Evolutionary conservation across 768 basidiomycete genomes (phyloP), one percentile per base, ranked within the genome.

Genomic region (Pleurotus salmoneostramineus): DNA sequence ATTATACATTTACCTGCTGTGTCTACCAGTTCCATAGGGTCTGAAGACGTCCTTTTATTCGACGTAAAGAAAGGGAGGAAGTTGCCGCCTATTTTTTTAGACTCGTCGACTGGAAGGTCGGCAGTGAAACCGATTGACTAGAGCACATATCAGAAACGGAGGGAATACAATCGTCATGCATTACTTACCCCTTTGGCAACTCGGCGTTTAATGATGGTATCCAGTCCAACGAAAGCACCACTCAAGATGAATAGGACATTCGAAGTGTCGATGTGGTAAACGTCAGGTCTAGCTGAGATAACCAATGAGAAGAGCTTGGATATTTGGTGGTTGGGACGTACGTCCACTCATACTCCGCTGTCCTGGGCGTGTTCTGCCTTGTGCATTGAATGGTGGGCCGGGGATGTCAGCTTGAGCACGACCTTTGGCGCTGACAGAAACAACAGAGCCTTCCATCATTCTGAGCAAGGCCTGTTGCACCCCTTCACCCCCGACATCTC

Each of bases 191-290:
- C 93, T 74, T 93, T 94, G 8, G 88, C 84, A 8, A 93, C 77
- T 40, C 95, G 80, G 55, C 86, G 77, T 67, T 86, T 87, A 61
- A 98, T 84, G 27, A 98, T 73, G 51, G 77, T 83, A 44, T 97
- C 95, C 50, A 98, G 72, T 0, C 95, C 95, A 7, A 97, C 94
- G 67, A 97, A 97, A 1, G 96, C 96, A 1, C 96, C 96, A 50
- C 93, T 95, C 8, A 96, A 69, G 60, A 98, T 90, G 71, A 98
- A 98, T n/a, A 98, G 75, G 27, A 98, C 84, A 64, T 98, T 95
- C 6, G 89, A 84, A 0, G 94, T 96, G 69, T 95, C 90, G 37
- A 95, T 87, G 54, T 85, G 83, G 63, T 85, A 89, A 10, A 78
- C 73, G 46, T 93, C 92, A 0, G 85, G 78, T 65, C 82, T 89